Conservation (phyloP, 2,329 filamentous ascomycete species). For the Paecilomyces dactylethromorphus region DNA sequence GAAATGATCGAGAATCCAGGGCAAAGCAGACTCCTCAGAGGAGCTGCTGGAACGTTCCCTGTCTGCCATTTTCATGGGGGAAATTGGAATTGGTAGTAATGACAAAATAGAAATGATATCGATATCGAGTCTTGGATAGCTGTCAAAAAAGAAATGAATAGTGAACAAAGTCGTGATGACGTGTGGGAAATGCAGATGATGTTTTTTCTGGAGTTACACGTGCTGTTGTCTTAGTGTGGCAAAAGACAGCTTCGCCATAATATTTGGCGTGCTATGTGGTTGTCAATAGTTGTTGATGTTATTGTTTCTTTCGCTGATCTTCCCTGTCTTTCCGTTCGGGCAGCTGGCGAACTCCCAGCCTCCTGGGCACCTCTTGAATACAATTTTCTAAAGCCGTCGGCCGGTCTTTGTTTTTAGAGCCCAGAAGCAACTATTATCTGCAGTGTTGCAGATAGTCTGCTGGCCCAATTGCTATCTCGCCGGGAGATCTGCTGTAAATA, state of each 20-base stretch:
- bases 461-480: not conserved
- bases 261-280: not conserved
- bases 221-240: not conserved
- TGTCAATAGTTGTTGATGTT: not conserved
- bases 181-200: not conserved
- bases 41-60: conserved; percentile 12
- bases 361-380: not conserved
- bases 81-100: not conserved
- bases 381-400: not conserved
- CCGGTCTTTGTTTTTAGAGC: not conserved
- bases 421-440: not conserved
- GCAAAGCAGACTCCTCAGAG: conserved; percentile 37
- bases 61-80: conserved; percentile 10
- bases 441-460: not conserved
- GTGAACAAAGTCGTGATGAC: not conserved
- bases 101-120: not conserved
- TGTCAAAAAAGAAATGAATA: not conserved
- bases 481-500: not conserved
- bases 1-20: conserved; percentile 54
- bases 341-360: not conserved
- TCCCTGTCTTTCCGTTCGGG: not conserved
- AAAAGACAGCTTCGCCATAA: not conserved
- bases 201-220: not conserved
- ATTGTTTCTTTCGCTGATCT: not conserved
- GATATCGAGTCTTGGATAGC: not conserved